A percentile compares a stretch with the other conserved stretches of the same genome.
Evolutionary conservation across 192 early-diverging fungal genomes (phyloP).

Genomic region (Phlyctochytrium planicorne): DNA sequence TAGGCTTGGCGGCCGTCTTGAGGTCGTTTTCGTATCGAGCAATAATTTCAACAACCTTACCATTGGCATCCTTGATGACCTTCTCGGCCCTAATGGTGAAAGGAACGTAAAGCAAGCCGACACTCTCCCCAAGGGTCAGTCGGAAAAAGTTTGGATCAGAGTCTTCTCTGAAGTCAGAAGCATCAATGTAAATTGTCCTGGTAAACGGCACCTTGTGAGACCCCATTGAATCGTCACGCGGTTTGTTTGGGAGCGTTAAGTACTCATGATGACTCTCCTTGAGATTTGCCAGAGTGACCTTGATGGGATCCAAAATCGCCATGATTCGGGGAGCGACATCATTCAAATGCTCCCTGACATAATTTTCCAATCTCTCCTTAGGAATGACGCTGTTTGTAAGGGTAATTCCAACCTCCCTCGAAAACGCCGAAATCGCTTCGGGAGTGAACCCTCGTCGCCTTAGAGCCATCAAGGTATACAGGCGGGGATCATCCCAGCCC

Average conservation of each 20-base stretch:
- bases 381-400: conserved; percentile 79
- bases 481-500: conserved; percentile 95
- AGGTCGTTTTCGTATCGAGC: conserved; percentile 74
- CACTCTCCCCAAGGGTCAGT: conserved; percentile 88
- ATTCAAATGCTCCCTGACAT: conserved; percentile 92
- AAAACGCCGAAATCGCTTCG: conserved; percentile 97
- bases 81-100: conserved; percentile 83
- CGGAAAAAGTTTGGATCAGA: conserved; percentile 96
- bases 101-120: conserved; percentile 87
- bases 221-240: conserved; percentile 82
- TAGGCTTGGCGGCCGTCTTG: conserved; percentile 65
- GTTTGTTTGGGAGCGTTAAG: conserved; percentile 85
- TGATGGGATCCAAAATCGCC: conserved; percentile 85
- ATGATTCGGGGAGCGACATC: conserved; percentile 91
- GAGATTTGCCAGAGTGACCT: conserved; percentile 87
- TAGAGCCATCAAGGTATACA: conserved; percentile 94
- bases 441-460: conserved; percentile 97
- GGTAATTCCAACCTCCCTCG: conserved; percentile 90
- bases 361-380: conserved; percentile 86
- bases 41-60: conserved; percentile 79
- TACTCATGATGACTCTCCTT: conserved; percentile 78
- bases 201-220: conserved; percentile 88
- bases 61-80: conserved; percentile 72
- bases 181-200: conserved; percentile 90
- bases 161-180: conserved; percentile 85